Percentiles rank a stretch among this genome's conserved stretches.
Evolutionary conservation across 345 rosid species (phyloP).

Genomic region (Triadica sebifera): DNA sequence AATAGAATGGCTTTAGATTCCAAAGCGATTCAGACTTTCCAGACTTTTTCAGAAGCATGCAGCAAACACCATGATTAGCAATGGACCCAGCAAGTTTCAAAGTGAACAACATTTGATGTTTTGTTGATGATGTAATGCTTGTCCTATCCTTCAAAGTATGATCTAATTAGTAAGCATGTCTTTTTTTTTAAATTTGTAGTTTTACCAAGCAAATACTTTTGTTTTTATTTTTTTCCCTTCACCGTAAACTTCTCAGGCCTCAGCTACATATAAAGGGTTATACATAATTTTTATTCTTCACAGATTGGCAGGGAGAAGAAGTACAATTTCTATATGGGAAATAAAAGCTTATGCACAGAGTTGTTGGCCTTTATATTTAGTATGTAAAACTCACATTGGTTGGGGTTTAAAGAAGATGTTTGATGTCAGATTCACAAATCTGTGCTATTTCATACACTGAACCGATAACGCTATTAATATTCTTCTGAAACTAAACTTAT

Average conservation of each 20-base stretch:
- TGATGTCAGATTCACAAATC: too few relatives aligned
- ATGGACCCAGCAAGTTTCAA: conserved; percentile 2
- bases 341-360: too few relatives aligned
- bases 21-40: background rate
- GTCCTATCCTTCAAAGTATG: background rate
- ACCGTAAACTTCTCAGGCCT: background rate
- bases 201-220: background rate
- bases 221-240: background rate
- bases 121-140: background rate
- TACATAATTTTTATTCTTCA: too few relatives aligned
- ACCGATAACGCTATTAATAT: too few relatives aligned
- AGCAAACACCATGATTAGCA: conserved; percentile 1
- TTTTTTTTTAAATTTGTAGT: background rate
- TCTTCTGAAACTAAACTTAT: too few relatives aligned
- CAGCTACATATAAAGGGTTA: background rate
- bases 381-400: too few relatives aligned
- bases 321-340: too few relatives aligned
- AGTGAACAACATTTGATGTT: background rate
- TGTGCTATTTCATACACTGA: too few relatives aligned
- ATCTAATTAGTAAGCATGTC: background rate
- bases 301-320: too few relatives aligned
- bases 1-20: conserved; percentile 1
- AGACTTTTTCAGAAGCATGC: conserved; percentile 6
- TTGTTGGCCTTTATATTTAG: too few relatives aligned
- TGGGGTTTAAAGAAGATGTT: too few relatives aligned